phyloP scores from a whole-genome alignment of 1,284 basidiomycete species.

The Cutaneotrichosporon arboriforme region DNA sequence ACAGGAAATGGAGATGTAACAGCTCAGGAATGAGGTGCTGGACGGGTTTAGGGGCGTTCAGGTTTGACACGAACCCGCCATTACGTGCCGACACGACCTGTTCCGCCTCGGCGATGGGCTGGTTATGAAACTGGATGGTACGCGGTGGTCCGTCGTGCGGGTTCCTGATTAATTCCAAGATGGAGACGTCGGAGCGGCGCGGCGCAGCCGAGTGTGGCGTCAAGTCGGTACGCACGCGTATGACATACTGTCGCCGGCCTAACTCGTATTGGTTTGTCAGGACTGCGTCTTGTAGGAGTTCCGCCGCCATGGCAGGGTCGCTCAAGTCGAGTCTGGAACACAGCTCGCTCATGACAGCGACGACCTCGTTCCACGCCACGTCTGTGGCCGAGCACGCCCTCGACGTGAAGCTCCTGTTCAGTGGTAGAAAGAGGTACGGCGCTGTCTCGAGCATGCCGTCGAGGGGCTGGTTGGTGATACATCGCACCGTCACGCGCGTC shows the following conservation, averaged over 20 bases:
- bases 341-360: slow-evolving; percentile 9
- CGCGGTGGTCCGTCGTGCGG: not conserved
- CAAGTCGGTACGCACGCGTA: slow-evolving; percentile 23
- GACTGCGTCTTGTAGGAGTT: slow-evolving; percentile 23
- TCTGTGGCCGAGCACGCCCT: slow-evolving; percentile 3
- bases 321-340: slow-evolving; percentile 8
- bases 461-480: slow-evolving; percentile 26
- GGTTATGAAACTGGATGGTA: slow-evolving; percentile 5
- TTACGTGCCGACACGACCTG: slow-evolving; percentile 10
- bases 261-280: slow-evolving; percentile 22
- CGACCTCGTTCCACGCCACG: slow-evolving; percentile 37
- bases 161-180: not conserved
- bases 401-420: slow-evolving; percentile 7
- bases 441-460: slow-evolving; percentile 13
- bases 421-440: slow-evolving; percentile 30
- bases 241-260: slow-evolving; percentile 20
- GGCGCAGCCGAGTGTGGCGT: slow-evolving; percentile 20
- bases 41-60: not conserved
- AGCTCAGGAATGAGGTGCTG: slow-evolving; percentile 23
- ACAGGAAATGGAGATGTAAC: slow-evolving; percentile 20
- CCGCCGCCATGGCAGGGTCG: slow-evolving; percentile 10
- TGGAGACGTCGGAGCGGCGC: not conserved
- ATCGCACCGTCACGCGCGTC: slow-evolving; percentile 27
- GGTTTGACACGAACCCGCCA: slow-evolving; percentile 22
- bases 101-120: slow-evolving; percentile 25